These are phyloP conservation scores for Neonectria faginata DNA, from an alignment of 2,329 filamentous ascomycete species.

Conservation along the genomic window DNA sequence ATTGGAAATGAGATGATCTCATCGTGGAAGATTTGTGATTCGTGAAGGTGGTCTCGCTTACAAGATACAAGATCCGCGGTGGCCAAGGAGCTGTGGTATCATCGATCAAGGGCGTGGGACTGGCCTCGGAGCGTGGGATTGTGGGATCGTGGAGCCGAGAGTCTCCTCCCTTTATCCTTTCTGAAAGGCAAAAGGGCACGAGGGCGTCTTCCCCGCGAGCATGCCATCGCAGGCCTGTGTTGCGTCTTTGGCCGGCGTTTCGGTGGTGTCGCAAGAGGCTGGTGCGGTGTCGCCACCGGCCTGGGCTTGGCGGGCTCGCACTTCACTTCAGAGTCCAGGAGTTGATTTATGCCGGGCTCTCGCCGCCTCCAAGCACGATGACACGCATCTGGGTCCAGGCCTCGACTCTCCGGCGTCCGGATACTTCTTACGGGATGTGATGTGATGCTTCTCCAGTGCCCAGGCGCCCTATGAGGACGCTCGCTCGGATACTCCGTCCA, in stretches of 20 bases:
- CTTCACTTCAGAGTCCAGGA: constrained; percentile 10
- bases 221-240: constrained; percentile 41
- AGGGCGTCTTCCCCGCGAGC: constrained; percentile 41
- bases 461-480: neutral
- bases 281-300: constrained; percentile 27
- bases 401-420: constrained; percentile 2
- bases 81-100: constrained; percentile 2
- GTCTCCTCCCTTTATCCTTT: constrained; percentile 29
- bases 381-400: constrained; percentile 4
- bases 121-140: neutral
- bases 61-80: constrained; percentile 23
- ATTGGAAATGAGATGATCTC: constrained; percentile 34
- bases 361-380: constrained; percentile 1
- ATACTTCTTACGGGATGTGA: neutral
- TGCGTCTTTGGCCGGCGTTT: constrained; percentile 35
- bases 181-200: constrained; percentile 35
- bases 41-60: constrained; percentile 10
- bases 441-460: neutral
- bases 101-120: neutral
- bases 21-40: constrained; percentile 25
- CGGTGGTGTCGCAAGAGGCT: constrained; percentile 27
- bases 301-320: constrained; percentile 18
- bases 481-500: constrained; percentile 7
- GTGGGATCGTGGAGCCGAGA: constrained; percentile 22
- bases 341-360: neutral